Evolutionary conservation across 306 rosid genomes (phyloP), one percentile per base, ranked within the genome.

Genomic region (Crotalaria pallida): DNA sequence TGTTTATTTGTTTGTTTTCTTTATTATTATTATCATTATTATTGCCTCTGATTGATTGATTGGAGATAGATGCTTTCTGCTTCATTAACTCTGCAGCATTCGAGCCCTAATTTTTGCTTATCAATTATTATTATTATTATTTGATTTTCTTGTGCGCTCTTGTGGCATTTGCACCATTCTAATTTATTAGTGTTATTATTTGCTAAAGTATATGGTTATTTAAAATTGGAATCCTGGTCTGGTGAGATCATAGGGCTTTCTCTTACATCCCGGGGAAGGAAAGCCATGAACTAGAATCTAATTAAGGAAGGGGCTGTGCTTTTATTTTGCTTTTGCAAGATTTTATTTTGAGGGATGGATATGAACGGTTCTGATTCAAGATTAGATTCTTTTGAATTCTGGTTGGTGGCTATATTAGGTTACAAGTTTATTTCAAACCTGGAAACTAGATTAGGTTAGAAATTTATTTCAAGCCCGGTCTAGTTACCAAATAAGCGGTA

Each of bases 21-120:
- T 31, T 31, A 31, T 4, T 31, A 31, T 31, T 31, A 31, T n/a
- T n/a, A n/a, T n/a, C n/a, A n/a, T n/a, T n/a, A n/a, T n/a, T n/a
- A 41, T 44, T 74, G 59, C 67, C 13, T 75, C 22, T 65, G 67
- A 44, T 53, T 64, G 40, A 17, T 49, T 44, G 45, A 41, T 55
- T 44, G 48, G 65, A 38, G 65, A 24, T 73, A 45, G n/a, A n/a
- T n/a, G n/a, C n/a, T n/a, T n/a, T n/a, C 34, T 21, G 21, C 5
- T 8, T 12, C 0, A 65, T n/a, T 58, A 43, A 56, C 27, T 58
- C 52, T 66, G 22, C 72, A 15, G 22, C 72, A 15, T 44, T 65
- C 26, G 43, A 27, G 27, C 63, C 71, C 34, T 21, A 64, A 52
- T 16, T 33, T 23, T 41, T 33, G 40, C n/a, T n/a, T n/a, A n/a